Evolutionary conservation across 2,329 filamentous ascomycete species (phyloP).

Genomic region (Mycocentrospora acerina): DNA sequence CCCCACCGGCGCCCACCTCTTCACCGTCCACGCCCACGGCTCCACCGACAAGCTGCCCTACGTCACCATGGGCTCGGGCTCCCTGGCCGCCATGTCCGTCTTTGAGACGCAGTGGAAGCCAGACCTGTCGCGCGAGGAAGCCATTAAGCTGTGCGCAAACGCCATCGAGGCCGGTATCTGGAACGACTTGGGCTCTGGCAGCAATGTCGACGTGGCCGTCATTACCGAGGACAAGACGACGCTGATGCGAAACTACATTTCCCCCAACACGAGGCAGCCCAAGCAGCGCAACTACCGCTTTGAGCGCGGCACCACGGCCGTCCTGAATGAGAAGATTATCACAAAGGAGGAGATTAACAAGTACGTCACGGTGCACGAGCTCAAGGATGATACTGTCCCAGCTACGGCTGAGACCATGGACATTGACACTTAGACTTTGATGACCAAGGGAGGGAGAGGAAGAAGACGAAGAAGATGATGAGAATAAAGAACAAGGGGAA

Average conservation of each 20-base stretch:
- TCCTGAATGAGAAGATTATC: conserved; percentile 94
- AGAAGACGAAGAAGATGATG: not conserved
- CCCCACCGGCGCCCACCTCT: conserved; percentile 90
- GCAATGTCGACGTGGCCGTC: conserved; percentile 94
- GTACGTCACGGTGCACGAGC: conserved; percentile 88
- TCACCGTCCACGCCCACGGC: conserved; percentile 97
- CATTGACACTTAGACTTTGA: conserved; percentile 51
- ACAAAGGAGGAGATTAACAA: conserved; percentile 91
- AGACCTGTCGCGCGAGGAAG: conserved; percentile 72
- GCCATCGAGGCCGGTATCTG: conserved; percentile 97
- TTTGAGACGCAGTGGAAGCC: conserved; percentile 96
- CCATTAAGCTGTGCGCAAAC: conserved; percentile 78
- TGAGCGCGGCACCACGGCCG: conserved; percentile 86
- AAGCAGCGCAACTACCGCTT: conserved; percentile 96
- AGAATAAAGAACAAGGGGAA: not conserved
- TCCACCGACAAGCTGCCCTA: conserved; percentile 98
- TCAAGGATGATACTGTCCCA: conserved; percentile 67
- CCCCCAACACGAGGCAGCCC: conserved; percentile 83
- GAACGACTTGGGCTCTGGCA: conserved; percentile 95
- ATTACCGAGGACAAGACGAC: conserved; percentile 96
- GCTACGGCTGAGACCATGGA: conserved; percentile 66
- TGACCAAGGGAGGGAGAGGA: not conserved
- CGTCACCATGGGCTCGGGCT: conserved; percentile 98
- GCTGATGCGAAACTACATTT: conserved; percentile 88
- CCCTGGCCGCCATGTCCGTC: conserved; percentile 93